Conservation (phyloP, 257 asterid genomes). For the Eustoma russellianum region DNA sequence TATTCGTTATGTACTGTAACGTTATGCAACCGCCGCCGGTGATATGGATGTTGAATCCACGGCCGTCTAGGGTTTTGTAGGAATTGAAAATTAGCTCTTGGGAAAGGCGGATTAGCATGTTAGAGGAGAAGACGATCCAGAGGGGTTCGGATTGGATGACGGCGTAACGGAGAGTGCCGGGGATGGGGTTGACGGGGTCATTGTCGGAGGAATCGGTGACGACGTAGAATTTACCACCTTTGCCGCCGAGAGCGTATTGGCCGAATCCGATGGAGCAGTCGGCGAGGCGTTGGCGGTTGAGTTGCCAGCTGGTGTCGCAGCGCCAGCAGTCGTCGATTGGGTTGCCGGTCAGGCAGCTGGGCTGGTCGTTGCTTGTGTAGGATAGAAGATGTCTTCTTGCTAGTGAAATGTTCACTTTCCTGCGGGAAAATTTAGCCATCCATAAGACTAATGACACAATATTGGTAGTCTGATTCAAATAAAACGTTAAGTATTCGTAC, state of each 20-base stretch:
- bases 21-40: constrained; percentile 70
- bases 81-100: constrained; percentile 71
- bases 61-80: constrained; percentile 59
- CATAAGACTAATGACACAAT: neutral
- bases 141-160: constrained; percentile 63
- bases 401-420: constrained; percentile 46
- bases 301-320: constrained; percentile 60
- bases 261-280: constrained; percentile 70
- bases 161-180: constrained; percentile 60
- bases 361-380: constrained; percentile 28
- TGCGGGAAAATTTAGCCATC: constrained; percentile 13
- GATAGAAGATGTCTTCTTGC: constrained; percentile 49
- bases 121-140: constrained; percentile 64
- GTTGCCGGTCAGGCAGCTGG: constrained; percentile 51
- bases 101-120: constrained; percentile 49
- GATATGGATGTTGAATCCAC: constrained; percentile 50
- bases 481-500: too few relatives aligned
- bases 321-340: constrained; percentile 82
- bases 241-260: constrained; percentile 65
- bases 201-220: constrained; percentile 65
- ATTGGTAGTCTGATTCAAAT: too few relatives aligned
- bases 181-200: constrained; percentile 46
- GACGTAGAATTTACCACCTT: constrained; percentile 59
- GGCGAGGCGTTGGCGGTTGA: constrained; percentile 57
- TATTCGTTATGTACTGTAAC: constrained; percentile 41